phyloP scores from a whole-genome alignment of 495 filamentous ascomycete species.

The Rusavskia elegans region DNA sequence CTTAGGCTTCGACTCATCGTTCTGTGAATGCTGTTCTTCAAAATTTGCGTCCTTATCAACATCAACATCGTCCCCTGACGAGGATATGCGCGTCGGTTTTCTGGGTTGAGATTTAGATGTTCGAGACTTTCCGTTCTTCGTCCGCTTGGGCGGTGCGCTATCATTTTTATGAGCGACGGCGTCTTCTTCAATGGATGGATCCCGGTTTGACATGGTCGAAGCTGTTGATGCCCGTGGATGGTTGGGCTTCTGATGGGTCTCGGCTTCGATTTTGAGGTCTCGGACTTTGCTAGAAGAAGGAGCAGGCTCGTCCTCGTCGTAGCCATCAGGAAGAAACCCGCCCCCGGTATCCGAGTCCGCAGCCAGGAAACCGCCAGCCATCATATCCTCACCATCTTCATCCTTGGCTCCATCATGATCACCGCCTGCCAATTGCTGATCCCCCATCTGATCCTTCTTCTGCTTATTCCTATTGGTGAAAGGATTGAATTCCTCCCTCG shows the following conservation, averaged over 20 bases:
- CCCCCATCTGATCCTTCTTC: conserved; percentile 4
- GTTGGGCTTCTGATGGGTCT: neutral
- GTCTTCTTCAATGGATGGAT: neutral
- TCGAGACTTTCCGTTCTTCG: neutral
- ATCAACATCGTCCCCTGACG: neutral
- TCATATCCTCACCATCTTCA: conserved; percentile 21
- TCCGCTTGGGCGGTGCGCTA: neutral
- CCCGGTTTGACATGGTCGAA: too few species aligned
- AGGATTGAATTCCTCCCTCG: conserved; percentile 27
- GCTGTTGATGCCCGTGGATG: too few species aligned
- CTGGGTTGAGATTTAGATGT: neutral
- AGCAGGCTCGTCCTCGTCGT: conserved; percentile 2
- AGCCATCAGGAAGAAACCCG: conserved; percentile 8
- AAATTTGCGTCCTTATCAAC: neutral
- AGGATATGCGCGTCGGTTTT: neutral
- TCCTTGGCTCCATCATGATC: neutral
- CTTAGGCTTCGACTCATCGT: neutral
- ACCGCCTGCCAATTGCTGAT: neutral
- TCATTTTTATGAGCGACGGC: neutral
- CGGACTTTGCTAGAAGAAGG: neutral
- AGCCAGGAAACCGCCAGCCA: conserved; percentile 37
- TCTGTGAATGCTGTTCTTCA: too few species aligned
- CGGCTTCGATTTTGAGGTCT: neutral
- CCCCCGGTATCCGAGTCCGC: conserved; percentile 17
- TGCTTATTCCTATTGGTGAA: conserved; percentile 20